Percentiles rank a stretch among this genome's conserved stretches.
Conservation (phyloP, 768 basidiomycete species). For the Hysterangium stoloniferum region DNA sequence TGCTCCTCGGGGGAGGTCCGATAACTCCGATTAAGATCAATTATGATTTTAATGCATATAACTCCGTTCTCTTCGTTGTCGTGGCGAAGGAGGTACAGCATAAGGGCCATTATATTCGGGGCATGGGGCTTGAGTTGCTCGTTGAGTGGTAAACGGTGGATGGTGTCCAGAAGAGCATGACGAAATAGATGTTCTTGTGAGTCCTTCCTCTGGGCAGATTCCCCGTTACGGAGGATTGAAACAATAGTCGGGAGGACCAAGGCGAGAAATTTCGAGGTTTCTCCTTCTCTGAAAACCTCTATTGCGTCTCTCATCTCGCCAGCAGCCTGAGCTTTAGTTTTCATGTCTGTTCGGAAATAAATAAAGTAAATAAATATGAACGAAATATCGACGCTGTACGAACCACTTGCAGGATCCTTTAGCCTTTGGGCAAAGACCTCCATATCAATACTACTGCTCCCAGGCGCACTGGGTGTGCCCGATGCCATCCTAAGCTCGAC, state of each 20-base stretch:
- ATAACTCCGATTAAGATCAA: slow-evolving; percentile 79
- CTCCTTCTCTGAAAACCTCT: slow-evolving; percentile 69
- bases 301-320: slow-evolving; percentile 76
- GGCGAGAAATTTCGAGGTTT: slow-evolving; percentile 60
- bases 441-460: neutral
- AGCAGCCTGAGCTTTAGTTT: slow-evolving; percentile 61
- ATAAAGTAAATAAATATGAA: neutral
- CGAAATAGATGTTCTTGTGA: slow-evolving; percentile 75
- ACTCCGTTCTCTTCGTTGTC: slow-evolving; percentile 97
- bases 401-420: slow-evolving; percentile 1
- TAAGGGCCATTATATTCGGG: slow-evolving; percentile 60
- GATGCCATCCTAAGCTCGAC: neutral
- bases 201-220: slow-evolving; percentile 60
- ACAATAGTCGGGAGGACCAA: slow-evolving; percentile 68
- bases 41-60: slow-evolving; percentile 82
- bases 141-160: slow-evolving; percentile 78
- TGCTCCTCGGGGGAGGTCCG: slow-evolving; percentile 64
- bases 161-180: slow-evolving; percentile 77
- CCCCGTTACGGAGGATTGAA: slow-evolving; percentile 62
- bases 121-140: slow-evolving; percentile 71
- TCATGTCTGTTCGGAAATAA: slow-evolving; percentile 43
- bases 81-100: slow-evolving; percentile 74
- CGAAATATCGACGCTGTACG: neutral
- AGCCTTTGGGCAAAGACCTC: slow-evolving; percentile 7
- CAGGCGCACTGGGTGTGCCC: neutral